These are phyloP conservation scores for Suillus clintonianus DNA, from an alignment of 768 basidiomycete genomes.

Conservation along the genomic window DNA sequence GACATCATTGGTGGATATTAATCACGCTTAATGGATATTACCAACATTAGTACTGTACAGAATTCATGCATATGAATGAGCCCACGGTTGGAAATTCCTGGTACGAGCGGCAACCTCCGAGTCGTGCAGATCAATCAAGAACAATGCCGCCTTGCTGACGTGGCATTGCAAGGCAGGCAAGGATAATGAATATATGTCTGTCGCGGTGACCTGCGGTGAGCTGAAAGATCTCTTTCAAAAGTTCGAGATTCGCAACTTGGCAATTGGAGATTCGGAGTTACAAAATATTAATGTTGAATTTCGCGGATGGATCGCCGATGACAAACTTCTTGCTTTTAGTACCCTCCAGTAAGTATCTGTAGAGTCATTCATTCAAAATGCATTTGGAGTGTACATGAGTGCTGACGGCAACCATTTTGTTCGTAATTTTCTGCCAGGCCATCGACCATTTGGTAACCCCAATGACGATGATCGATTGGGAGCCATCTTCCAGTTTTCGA, in stretches of 20 bases:
- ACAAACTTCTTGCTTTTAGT: background rate
- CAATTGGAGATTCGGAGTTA: background rate
- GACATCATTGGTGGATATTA: background rate
- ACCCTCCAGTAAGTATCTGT: too few species aligned
- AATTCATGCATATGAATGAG: background rate
- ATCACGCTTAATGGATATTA: background rate
- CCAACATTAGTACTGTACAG: too few species aligned
- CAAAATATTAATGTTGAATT: background rate
- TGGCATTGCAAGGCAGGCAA: background rate
- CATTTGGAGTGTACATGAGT: background rate
- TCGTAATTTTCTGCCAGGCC: background rate
- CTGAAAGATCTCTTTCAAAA: background rate
- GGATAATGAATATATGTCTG: background rate
- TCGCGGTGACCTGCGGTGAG: background rate
- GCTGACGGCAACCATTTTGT: background rate
- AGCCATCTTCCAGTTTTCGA: background rate
- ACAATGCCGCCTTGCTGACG: background rate
- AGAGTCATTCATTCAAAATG: too few species aligned
- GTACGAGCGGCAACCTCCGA: background rate
- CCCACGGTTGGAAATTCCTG: background rate
- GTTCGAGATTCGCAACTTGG: background rate
- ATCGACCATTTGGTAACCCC: background rate
- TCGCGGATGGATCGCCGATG: background rate
- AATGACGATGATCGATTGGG: background rate
- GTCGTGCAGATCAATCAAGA: background rate